These are phyloP conservation scores for Penicillium sp. DNA, from an alignment of 2,329 filamentous ascomycete species.

Conservation along the genomic window DNA sequence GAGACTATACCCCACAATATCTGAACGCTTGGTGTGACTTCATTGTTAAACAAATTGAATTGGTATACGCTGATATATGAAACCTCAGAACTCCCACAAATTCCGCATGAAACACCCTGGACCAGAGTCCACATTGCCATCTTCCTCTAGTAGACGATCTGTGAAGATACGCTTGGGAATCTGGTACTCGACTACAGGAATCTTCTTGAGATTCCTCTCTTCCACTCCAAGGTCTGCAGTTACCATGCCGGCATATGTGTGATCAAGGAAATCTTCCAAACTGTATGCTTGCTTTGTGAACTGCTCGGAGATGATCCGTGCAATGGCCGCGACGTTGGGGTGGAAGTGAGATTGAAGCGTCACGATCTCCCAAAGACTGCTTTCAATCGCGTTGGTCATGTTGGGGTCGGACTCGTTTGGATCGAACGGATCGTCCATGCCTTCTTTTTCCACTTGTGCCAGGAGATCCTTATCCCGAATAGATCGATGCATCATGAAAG, in stretches of 20 bases:
- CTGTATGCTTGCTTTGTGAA: constrained; percentile 95
- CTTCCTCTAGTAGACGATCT: constrained; percentile 34
- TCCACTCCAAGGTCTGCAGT: constrained; percentile 61
- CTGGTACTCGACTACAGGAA: constrained; percentile 82
- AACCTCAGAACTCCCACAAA: constrained; percentile 33
- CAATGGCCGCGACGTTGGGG: constrained; percentile 87
- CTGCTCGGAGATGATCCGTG: constrained; percentile 88
- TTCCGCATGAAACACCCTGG: constrained; percentile 30
- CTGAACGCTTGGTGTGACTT: not conserved
- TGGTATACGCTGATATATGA: constrained; percentile 10
- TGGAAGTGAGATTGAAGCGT: constrained; percentile 89
- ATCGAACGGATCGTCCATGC: constrained; percentile 67
- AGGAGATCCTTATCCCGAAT: constrained; percentile 51
- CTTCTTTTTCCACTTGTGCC: constrained; percentile 52
- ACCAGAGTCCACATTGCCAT: constrained; percentile 34
- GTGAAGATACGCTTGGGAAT: constrained; percentile 78
- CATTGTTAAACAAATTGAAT: constrained; percentile 6
- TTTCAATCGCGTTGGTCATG: constrained; percentile 78
- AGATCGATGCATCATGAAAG: constrained; percentile 88
- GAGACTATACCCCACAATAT: constrained; percentile 2
- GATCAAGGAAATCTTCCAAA: constrained; percentile 93
- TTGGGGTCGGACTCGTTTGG: constrained; percentile 70
- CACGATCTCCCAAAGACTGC: constrained; percentile 88
- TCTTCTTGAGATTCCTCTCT: constrained; percentile 71
- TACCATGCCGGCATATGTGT: constrained; percentile 70